phyloP scores from a whole-genome alignment of 129 eudicot genomes.

The Lactuca sativa region DNA sequence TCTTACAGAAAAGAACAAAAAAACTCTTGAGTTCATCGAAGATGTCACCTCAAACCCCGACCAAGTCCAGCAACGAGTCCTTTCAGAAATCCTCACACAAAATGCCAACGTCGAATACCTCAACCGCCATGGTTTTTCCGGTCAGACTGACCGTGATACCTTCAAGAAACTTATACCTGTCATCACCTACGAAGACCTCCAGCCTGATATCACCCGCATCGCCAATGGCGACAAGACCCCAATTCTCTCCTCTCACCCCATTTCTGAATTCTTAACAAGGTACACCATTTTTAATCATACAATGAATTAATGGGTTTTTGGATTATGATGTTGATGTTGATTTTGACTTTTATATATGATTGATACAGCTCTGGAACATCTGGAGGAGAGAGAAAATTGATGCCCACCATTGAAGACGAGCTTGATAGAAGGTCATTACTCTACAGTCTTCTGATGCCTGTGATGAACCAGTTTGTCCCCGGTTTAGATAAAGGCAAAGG shows the following conservation, averaged over 20 bases:
- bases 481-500: conserved; percentile 78
- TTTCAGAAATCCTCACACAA: conserved; percentile 60
- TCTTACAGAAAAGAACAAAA: conserved; percentile 50
- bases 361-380: conserved; percentile 73
- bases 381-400: conserved; percentile 78
- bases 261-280: conserved; percentile 82
- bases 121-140: conserved; percentile 49
- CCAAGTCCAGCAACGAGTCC: conserved; percentile 54
- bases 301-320: neutral
- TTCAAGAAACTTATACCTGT: conserved; percentile 73
- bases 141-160: conserved; percentile 46
- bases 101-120: conserved; percentile 67
- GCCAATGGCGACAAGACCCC: conserved; percentile 79
- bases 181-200: conserved; percentile 63
- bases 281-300: conserved; percentile 4
- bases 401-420: conserved; percentile 77
- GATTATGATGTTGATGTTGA: neutral
- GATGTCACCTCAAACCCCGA: conserved; percentile 63
- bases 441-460: conserved; percentile 66
- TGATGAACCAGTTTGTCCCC: conserved; percentile 69
- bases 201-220: conserved; percentile 57
- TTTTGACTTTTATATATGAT: neutral
- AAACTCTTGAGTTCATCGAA: conserved; percentile 60
- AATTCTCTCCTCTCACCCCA: conserved; percentile 67
- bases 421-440: conserved; percentile 58